Evolutionary conservation across 2,329 filamentous ascomycete genomes (phyloP), one percentile per base, ranked within the genome.

Genomic region (Alternaria conjuncta): DNA sequence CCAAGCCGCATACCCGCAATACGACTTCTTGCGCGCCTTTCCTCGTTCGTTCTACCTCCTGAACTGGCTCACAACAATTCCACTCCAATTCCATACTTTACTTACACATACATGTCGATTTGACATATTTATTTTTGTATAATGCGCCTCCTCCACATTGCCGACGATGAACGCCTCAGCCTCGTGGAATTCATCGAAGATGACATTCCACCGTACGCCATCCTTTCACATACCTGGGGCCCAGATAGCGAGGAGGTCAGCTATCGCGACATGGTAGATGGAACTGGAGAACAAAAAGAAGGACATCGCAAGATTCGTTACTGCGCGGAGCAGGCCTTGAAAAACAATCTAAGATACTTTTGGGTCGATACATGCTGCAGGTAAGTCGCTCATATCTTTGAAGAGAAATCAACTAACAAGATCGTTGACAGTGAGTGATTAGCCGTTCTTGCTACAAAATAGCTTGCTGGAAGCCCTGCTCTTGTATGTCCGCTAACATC

Each of bases 331-430:
- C 65, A 70, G 54, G 61, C 59, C 45, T 63, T 57, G 13, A 53
- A 41, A 12, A 62, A 71, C 49, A 55, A 60, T 3, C 15, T 70
- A 20, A 23, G 41, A 9, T 66, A 66, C 6, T 63, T 67, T 9
- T 71, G 64, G 67, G 57, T 70, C 2, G 67, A 68, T 20, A 70
- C 69, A 2, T 71, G 64, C 41, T 71, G 68, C 44, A 72, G 57
- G 57, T 60, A 1, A 47, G 41, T 5, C 3, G 3, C 8, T 18
- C 3, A 4, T 49, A 20, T 7, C 8, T 9, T 6, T 7, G n/a
- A 2, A 26, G 4, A 6, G 2, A 10, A 2, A 1, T 41, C 4
- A 18, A 41, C 36, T 41, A 11, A 41, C 36, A 2, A 1, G 15
- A 41, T 18, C n/a, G 15, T 18, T 18, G 9, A 41, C 4, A 41